Conservation (phyloP, 371 early-diverging fungal species). For the Mortierella sp. region DNA sequence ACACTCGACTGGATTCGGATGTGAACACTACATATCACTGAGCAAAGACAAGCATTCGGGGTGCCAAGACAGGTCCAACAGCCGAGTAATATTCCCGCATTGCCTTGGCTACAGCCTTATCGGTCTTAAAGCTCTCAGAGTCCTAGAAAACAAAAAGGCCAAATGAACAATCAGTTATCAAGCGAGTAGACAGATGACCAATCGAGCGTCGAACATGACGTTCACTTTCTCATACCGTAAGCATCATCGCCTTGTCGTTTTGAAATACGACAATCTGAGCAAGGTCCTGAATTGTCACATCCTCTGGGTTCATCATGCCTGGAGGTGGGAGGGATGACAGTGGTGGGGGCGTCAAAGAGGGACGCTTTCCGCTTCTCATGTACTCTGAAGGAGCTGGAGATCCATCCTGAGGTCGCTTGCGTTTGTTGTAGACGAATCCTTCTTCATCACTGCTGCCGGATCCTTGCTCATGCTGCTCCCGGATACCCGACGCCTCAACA, state of each 20-base stretch:
- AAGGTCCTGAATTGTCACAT: slow-evolving; percentile 44
- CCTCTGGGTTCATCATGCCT: slow-evolving; percentile 55
- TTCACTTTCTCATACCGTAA: slow-evolving; percentile 20
- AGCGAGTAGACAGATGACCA: no score
- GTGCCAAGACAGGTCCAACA: slow-evolving; percentile 43
- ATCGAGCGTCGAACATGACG: no score
- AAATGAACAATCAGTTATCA: neutral
- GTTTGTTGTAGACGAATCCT: slow-evolving; percentile 17
- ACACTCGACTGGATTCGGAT: neutral
- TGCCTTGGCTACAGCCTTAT: slow-evolving; percentile 14
- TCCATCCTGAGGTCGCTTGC: slow-evolving; percentile 21
- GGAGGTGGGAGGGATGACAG: slow-evolving; percentile 33
- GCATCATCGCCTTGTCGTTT: slow-evolving; percentile 32
- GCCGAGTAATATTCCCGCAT: slow-evolving; percentile 53
- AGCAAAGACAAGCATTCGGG: slow-evolving; percentile 44
- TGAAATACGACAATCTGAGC: slow-evolving; percentile 40
- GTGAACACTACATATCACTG: slow-evolving; percentile 1
- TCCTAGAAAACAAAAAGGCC: slow-evolving; percentile 13
- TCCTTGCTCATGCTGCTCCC: slow-evolving; percentile 2
- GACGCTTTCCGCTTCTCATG: slow-evolving; percentile 33
- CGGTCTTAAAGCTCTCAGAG: slow-evolving; percentile 18
- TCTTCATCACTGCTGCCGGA: slow-evolving; percentile 24
- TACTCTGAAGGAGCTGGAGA: slow-evolving; percentile 14
- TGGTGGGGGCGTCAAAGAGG: slow-evolving; percentile 33
- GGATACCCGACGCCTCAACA: slow-evolving; percentile 12